Percentiles rank a stretch among this genome's conserved stretches.
phyloP scores from a whole-genome alignment of 176 grass and related monocot genomes.

The Paspalum notatum region DNA sequence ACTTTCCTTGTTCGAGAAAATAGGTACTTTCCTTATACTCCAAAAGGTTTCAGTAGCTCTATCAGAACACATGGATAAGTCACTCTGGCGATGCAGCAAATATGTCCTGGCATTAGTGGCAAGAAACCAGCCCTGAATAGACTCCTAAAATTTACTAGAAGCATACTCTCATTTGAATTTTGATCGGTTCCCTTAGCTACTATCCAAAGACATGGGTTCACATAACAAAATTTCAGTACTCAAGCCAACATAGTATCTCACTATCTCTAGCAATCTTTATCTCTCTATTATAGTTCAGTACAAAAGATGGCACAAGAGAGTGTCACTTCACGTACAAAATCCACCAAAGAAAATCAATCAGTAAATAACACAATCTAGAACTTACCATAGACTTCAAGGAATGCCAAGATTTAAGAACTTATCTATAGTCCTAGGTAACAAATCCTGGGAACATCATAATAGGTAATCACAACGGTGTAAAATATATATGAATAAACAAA shows the following conservation, averaged over 20 bases:
- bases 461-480: background rate
- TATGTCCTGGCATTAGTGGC: background rate
- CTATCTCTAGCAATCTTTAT: background rate
- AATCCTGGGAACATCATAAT: background rate
- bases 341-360: background rate
- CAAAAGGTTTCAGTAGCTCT: background rate
- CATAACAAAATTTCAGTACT: background rate
- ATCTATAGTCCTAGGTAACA: background rate
- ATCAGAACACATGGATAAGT: constrained; percentile 6
- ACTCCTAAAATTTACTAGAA: background rate
- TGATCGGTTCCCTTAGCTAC: background rate
- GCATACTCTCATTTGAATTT: background rate
- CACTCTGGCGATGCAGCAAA: background rate
- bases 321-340: background rate
- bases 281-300: background rate
- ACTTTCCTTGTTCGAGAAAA: no score
- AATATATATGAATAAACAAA: background rate
- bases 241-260: background rate
- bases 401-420: background rate
- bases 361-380: background rate
- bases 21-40: constrained; percentile 39
- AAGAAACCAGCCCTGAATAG: background rate
- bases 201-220: background rate
- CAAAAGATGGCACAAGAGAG: background rate
- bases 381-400: background rate